Conservation (phyloP, 305 asterid genomes). For the Coffea humblotiana region DNA sequence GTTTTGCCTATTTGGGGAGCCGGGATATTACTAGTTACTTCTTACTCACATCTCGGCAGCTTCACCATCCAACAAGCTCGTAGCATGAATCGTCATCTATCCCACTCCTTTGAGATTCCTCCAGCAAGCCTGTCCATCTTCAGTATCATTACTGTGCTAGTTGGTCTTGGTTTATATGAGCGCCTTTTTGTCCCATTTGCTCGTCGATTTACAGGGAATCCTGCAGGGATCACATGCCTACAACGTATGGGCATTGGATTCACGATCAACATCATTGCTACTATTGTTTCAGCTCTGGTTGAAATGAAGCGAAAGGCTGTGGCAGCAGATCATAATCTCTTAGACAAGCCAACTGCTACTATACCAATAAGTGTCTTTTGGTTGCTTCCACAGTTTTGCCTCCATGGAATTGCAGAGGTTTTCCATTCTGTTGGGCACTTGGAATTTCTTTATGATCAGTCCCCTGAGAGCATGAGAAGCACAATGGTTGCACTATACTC, state of each 20-base stretch:
- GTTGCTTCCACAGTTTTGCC: slow-evolving; percentile 60
- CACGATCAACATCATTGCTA: slow-evolving; percentile 47
- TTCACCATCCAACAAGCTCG: slow-evolving; percentile 72
- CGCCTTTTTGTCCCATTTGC: slow-evolving; percentile 60
- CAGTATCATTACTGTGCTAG: slow-evolving; percentile 46
- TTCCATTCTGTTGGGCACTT: slow-evolving; percentile 63
- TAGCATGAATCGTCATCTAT: slow-evolving; percentile 58
- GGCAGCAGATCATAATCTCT: slow-evolving; percentile 39
- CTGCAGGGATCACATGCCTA: slow-evolving; percentile 60
- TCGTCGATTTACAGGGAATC: slow-evolving; percentile 42
- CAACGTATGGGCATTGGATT: slow-evolving; percentile 77
- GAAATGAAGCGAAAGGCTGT: slow-evolving; percentile 61
- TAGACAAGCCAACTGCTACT: slow-evolving; percentile 43
- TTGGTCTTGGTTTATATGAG: slow-evolving; percentile 53
- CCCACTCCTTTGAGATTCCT: slow-evolving; percentile 58
- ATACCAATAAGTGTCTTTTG: slow-evolving; percentile 72
- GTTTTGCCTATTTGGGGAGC: slow-evolving; percentile 73
- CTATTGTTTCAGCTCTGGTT: slow-evolving; percentile 47
- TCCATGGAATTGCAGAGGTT: slow-evolving; percentile 63
- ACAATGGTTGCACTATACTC: slow-evolving; percentile 67
- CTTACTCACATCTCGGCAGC: slow-evolving; percentile 51
- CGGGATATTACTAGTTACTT: slow-evolving; percentile 50
- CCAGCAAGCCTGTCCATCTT: slow-evolving; percentile 69
- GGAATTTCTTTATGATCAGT: slow-evolving; percentile 67
- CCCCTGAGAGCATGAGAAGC: slow-evolving; percentile 80